A percentile compares a stretch with the other conserved stretches of the same genome.
Evolutionary conservation across 1,139 yeast species (phyloP).

Genomic region (Pichia sp.): DNA sequence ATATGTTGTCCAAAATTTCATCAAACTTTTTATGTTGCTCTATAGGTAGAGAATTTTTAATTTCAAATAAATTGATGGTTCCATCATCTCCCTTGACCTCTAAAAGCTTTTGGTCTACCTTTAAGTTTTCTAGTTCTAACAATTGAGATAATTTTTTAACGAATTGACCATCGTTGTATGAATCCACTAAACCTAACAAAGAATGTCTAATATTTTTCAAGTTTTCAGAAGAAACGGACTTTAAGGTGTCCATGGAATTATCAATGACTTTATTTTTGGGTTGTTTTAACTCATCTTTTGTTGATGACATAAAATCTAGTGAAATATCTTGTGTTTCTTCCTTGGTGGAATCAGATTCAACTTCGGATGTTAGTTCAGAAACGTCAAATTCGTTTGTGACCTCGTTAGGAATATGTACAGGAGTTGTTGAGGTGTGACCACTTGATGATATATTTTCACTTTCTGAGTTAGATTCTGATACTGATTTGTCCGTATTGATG

Average conservation of each 20-base stretch:
- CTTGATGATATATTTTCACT: background rate
- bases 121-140: slow-evolving; percentile 25
- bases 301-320: slow-evolving; percentile 4
- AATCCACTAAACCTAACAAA: slow-evolving; percentile 48
- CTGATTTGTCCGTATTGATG: background rate
- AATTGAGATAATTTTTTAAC: slow-evolving; percentile 15
- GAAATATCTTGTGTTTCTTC: slow-evolving; percentile 3
- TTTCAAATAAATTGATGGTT: slow-evolving; percentile 52
- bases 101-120: slow-evolving; percentile 28
- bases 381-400: background rate
- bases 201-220: slow-evolving; percentile 76
- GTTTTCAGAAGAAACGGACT: slow-evolving; percentile 72
- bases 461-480: background rate
- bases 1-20: slow-evolving; percentile 55
- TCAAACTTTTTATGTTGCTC: slow-evolving; percentile 54
- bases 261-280: slow-evolving; percentile 27
- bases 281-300: slow-evolving; percentile 4
- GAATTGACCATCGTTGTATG: slow-evolving; percentile 19
- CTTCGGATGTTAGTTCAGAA: background rate
- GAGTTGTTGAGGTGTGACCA: background rate
- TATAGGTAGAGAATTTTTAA: slow-evolving; percentile 44
- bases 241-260: slow-evolving; percentile 48
- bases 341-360: background rate
- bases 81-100: slow-evolving; percentile 18
- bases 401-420: background rate